Base-by-base conservation (phyloP, 805 yeast genomes). In the Starmera caribaea region DNA sequence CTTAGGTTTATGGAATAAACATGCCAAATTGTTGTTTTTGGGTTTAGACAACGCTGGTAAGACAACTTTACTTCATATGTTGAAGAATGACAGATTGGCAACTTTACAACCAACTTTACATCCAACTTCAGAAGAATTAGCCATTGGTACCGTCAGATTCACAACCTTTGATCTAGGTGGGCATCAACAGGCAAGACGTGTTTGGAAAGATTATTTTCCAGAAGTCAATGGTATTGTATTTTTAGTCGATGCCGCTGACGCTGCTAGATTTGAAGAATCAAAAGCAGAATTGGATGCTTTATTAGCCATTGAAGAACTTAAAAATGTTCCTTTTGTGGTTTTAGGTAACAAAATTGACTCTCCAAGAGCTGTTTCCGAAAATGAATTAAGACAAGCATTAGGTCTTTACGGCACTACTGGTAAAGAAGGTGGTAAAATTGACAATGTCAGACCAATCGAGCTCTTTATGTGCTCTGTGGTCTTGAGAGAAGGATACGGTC, bases 171-270 rank as follows among this genome's bases (percentile, higher is more conserved):
- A 92, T 63, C 74, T 92, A 53, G 99, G 99, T 65, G 99, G 99
- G 34, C 99, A 92, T 70, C 81, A 77, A 63, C 97, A 90, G 68
- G 97, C 99, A 37, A 89, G 99, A 69, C 87, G 98, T 68, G 79
- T 92, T 59, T 92, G 99, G 99, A 89, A 89, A 61, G 97, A 92
- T 63, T 92, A 92, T 65, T 92, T 92, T 81, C 99, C 99, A 43
- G 99, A 92, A 68, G 99, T 92, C 37, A 85, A 88, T 63, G 98
- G 97, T 41, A 92, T 92, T 50, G 97, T 92, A 28, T 92, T 84
- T 63, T 71, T 92, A 43, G 97, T 92, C 28, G 99, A 92, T 62
- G 94, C 95, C 41, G 97, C 97, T 41, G 98, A 92, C 60, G 81
- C 92, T 31, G 95, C 81, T 61, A 82, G 99, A 65, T 84, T 92